A percentile compares a stretch with the other conserved stretches of the same genome.
Conservation (phyloP, 345 rosid genomes). For the Erucastrum elatum region DNA sequence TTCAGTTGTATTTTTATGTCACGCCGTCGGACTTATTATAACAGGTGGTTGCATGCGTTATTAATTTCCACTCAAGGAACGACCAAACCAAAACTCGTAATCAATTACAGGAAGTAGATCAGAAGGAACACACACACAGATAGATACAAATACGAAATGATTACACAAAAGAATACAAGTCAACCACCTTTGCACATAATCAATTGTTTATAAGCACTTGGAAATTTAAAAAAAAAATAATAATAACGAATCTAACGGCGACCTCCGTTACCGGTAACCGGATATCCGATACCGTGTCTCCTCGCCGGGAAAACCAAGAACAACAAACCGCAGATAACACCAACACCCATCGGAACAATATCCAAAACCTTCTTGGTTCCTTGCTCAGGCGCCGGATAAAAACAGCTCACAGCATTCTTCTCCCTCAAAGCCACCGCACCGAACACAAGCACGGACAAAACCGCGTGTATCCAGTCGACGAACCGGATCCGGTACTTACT, state of each 20-base stretch:
- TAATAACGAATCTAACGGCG: constrained; percentile 21
- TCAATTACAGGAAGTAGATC: neutral
- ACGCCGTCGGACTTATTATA: neutral
- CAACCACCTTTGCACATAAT: neutral
- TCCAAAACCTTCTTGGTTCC: constrained; percentile 63
- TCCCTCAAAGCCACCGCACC: constrained; percentile 75
- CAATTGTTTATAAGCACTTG: neutral
- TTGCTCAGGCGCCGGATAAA: constrained; percentile 64
- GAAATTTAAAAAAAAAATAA: neutral
- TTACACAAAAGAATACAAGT: constrained; percentile 7
- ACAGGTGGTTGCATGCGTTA: neutral
- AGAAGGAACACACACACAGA: neutral
- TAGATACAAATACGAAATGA: neutral
- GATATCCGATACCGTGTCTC: constrained; percentile 91
- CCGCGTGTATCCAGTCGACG: constrained; percentile 65
- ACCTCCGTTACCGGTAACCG: constrained; percentile 44
- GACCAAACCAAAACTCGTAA: neutral
- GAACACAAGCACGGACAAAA: constrained; percentile 68
- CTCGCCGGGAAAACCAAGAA: constrained; percentile 80
- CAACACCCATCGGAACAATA: constrained; percentile 74
- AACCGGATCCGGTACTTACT: constrained; percentile 47
- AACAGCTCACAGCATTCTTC: constrained; percentile 62
- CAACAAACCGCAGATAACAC: constrained; percentile 65
- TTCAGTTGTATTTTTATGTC: neutral
- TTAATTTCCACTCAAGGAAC: neutral